These are phyloP conservation scores for Multifurca ochricompacta DNA, from an alignment of 768 basidiomycete species.

Conservation along the genomic window DNA sequence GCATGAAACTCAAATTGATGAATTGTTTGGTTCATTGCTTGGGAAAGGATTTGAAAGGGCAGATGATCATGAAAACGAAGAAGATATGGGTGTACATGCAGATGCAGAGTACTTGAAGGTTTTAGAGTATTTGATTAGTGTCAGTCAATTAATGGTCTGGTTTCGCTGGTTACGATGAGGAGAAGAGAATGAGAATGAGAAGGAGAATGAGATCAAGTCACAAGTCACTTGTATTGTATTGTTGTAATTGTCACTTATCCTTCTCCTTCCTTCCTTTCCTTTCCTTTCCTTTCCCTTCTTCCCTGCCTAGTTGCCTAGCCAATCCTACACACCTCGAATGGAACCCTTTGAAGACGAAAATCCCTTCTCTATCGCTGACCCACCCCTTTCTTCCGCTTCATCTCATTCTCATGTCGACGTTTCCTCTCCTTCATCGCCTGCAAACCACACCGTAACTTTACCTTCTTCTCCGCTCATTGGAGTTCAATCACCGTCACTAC, in stretches of 20 bases:
- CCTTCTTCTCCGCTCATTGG: constrained; percentile 31
- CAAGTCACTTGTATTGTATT: no score
- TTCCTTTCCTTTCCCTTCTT: no score
- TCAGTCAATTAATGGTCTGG: no score
- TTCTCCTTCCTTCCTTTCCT: no score
- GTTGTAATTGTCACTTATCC: no score
- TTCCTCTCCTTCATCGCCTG: constrained; percentile 54
- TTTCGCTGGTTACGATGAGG: no score
- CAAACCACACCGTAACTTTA: constrained; percentile 32
- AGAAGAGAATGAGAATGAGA: no score
- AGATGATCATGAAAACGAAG: neutral
- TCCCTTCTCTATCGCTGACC: constrained; percentile 33
- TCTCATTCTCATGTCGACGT: constrained; percentile 47
- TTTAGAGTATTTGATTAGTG: no score
- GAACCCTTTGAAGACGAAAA: constrained; percentile 36
- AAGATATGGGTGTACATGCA: neutral
- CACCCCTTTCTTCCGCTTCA: constrained; percentile 38
- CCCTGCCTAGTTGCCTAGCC: neutral
- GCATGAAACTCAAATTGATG: constrained; percentile 97
- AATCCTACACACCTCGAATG: constrained; percentile 21
- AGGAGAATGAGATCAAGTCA: no score
- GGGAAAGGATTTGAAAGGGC: constrained; percentile 45
- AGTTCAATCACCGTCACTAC: constrained; percentile 24
- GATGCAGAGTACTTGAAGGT: neutral
- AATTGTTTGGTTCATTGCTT: constrained; percentile 82